Base-by-base conservation (phyloP, 495 filamentous ascomycete species). In the Penicillium tannophilum region DNA sequence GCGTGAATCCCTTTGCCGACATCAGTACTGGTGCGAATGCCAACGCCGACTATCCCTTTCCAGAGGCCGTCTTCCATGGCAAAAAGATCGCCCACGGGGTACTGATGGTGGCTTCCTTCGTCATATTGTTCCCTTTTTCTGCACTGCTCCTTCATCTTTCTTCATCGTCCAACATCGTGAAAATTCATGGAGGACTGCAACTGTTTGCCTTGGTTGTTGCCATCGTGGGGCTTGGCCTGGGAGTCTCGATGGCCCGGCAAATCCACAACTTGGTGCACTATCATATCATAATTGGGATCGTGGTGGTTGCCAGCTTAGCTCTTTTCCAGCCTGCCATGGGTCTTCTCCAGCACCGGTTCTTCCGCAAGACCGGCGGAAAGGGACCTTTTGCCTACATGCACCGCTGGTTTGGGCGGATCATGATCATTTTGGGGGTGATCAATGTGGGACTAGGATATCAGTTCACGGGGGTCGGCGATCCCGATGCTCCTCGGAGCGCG, bases 391-490 rank as follows among this genome's bases (percentile, higher is more conserved):
- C 81, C 16, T 73, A 84, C 55, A 66, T 72, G 3, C 90, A 93
- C 67, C 84, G 88, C 60, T 91, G 90, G 89, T 84, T 80, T 55
- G 90, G 90, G 9, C 82, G 90, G 3, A 51, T 72, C 8, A 63
- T 90, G 52, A 80, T 93, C 26, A 64, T 80, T 2, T 59, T 90
- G 17, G 90, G 85, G 2, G 75, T 90, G 31, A 73, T 92, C 55
- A 92, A 91, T 71, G 90, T 86, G 46, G 88, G 89, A 0, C 68
- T 91, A 0, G 90, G 90, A 2, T 76, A 92, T n/a, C 54, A 76
- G 33, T 66, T 90, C 59, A 67, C 11, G 23, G 62, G 46, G 1
- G 46, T 61, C n/a, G 56, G 56, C 8, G 52, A 50, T 2, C 52
- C 55, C 26, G 60, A 20, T 47, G 56, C 53, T 9, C 68, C 71